Evolutionary conservation across 371 early-diverging fungal genomes (phyloP).

Genomic region (Rhizomucor pusillus): DNA sequence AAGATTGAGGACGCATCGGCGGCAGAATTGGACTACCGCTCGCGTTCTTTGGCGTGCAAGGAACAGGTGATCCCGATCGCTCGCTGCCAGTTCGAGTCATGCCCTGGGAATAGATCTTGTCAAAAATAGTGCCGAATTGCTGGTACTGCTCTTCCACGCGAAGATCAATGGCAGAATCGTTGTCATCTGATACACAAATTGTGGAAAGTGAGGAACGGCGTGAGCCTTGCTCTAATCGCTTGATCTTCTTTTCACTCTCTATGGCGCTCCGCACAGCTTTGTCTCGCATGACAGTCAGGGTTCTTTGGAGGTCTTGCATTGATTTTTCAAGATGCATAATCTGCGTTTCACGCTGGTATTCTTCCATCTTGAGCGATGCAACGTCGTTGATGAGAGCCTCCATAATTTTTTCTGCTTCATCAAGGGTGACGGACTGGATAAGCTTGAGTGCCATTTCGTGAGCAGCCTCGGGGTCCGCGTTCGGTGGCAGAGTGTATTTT

Average conservation of each 20-base stretch:
- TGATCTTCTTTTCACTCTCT: slow-evolving; percentile 73
- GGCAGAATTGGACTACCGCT: slow-evolving; percentile 10
- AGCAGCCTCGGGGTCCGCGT: slow-evolving; percentile 54
- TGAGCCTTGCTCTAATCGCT: slow-evolving; percentile 45
- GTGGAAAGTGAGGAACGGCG: slow-evolving; percentile 11
- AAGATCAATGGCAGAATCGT: slow-evolving; percentile 44
- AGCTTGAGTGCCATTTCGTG: slow-evolving; percentile 64
- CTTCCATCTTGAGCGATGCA: slow-evolving; percentile 61
- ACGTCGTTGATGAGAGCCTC: slow-evolving; percentile 79
- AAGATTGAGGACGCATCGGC: slow-evolving; percentile 11
- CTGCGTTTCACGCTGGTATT: slow-evolving; percentile 56
- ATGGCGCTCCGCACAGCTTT: slow-evolving; percentile 69
- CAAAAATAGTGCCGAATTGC: slow-evolving; percentile 47
- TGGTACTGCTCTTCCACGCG: slow-evolving; percentile 36
- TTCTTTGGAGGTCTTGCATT: slow-evolving; percentile 67
- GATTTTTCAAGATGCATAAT: slow-evolving; percentile 67
- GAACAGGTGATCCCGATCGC: slow-evolving; percentile 7
- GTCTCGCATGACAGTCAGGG: slow-evolving; percentile 73
- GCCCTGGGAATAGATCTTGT: slow-evolving; percentile 56
- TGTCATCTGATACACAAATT: slow-evolving; percentile 12
- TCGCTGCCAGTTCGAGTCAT: slow-evolving; percentile 23
- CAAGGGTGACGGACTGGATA: slow-evolving; percentile 59
- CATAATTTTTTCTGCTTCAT: slow-evolving; percentile 71
- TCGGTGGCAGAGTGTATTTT: slow-evolving; percentile 48
- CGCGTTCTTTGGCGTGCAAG: not conserved